Percentiles rank a stretch among this genome's conserved stretches.
phyloP scores from a whole-genome alignment of 345 rosid genomes.

The Streptanthus diversifolius region DNA sequence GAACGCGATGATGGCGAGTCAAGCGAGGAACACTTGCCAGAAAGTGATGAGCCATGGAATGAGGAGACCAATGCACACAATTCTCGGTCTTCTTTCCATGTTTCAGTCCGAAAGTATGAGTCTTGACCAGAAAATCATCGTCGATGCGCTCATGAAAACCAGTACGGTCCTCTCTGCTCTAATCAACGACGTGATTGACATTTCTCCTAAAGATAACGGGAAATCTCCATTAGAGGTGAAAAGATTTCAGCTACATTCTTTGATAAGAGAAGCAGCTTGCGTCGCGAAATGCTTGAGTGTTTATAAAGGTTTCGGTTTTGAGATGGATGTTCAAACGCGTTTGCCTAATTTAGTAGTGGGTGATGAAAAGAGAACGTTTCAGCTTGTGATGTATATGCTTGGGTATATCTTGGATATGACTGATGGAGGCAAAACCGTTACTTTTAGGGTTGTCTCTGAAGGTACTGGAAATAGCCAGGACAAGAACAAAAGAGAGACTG shows the following conservation, averaged over 20 bases:
- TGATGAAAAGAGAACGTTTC: slow-evolving; percentile 81
- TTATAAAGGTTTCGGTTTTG: slow-evolving; percentile 63
- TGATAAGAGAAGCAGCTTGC: slow-evolving; percentile 81
- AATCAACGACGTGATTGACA: slow-evolving; percentile 76
- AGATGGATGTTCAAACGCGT: slow-evolving; percentile 59
- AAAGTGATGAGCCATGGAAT: slow-evolving; percentile 96
- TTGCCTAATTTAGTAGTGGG: slow-evolving; percentile 78
- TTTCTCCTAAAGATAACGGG: slow-evolving; percentile 64
- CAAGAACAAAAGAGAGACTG: slow-evolving; percentile 46
- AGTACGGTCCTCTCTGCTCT: slow-evolving; percentile 71
- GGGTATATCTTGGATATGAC: slow-evolving; percentile 67
- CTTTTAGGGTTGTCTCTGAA: slow-evolving; percentile 52
- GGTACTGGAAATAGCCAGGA: slow-evolving; percentile 45
- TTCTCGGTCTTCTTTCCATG: slow-evolving; percentile 82
- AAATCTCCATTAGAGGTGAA: slow-evolving; percentile 63
- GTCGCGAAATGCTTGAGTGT: slow-evolving; percentile 81
- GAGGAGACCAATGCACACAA: slow-evolving; percentile 95
- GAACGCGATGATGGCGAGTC: slow-evolving; percentile 95
- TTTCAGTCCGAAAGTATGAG: slow-evolving; percentile 56
- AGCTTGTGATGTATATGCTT: slow-evolving; percentile 88
- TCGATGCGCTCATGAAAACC: slow-evolving; percentile 66
- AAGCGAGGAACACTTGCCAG: slow-evolving; percentile 84
- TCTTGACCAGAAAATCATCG: slow-evolving; percentile 58
- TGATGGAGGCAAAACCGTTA: slow-evolving; percentile 54
- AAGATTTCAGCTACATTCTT: slow-evolving; percentile 62